Base-by-base conservation (phyloP, 495 filamentous ascomycete species). In the Lasiosphaeria miniovina region DNA sequence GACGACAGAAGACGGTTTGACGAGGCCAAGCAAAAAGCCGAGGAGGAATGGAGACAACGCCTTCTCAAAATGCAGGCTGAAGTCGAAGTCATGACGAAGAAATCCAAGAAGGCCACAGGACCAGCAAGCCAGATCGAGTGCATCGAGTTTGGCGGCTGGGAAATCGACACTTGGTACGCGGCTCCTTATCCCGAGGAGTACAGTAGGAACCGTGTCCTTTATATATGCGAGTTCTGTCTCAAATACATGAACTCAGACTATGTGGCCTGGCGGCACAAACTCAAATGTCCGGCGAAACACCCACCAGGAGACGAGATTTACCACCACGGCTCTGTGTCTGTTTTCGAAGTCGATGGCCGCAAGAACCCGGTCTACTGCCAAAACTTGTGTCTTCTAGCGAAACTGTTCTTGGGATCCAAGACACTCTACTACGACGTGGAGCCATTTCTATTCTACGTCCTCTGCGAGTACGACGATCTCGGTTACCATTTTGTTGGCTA, bases 171-270 rank as follows among this genome's bases (percentile, higher is more conserved):
- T 31, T 98, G 94, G 94, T 97, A 98, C 74, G 92, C 95, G n/a
- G 93, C 94, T 33, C 94, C 94, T 17, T 98, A 98, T 68, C 94
- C 94, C 0, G 94, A 97, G 71, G 94, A 98, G 73, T 98, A 98
- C 76, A 97, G 91, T 66, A 86, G 91, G 64, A 97, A 98, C 68
- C 87, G 87, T 38, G 88, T 96, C 17, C 86, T 98, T 14, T 97
- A 96, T 74, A 97, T 98, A 63, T 98, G 94, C 78, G 95, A 98
- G 71, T 98, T 97, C 72, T 98, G 94, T 70, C 79, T 98, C 50
- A 98, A 98, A 71, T 98, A 98, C 77, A 96, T 98, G 93, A 96
- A 93, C 70, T 96, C 93, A 10, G 93, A 97, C 68, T 97, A 93
- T 63, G 93, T 98, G 24, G 92, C 93, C 17, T 97, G 91, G 92